These are phyloP conservation scores for Trifolium dubium DNA, from an alignment of 306 rosid species.

Conservation along the genomic window DNA sequence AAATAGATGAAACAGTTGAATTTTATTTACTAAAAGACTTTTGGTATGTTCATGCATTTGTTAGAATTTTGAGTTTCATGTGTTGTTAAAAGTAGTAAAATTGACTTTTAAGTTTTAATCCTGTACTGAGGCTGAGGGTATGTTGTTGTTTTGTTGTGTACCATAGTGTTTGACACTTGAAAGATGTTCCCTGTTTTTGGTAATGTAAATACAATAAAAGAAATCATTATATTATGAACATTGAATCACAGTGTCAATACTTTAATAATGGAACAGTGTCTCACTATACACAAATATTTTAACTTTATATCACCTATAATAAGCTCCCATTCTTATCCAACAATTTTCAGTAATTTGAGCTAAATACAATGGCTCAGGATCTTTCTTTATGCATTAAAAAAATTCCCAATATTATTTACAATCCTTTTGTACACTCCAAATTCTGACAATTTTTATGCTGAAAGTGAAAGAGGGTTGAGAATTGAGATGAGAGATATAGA, in stretches of 20 bases:
- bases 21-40: neutral
- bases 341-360: constrained; percentile 6
- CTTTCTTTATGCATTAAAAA: neutral
- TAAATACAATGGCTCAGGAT: neutral
- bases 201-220: neutral
- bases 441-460: constrained; percentile 22
- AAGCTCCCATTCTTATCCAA: constrained; percentile 17
- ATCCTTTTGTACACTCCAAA: constrained; percentile 34
- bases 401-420: constrained; percentile 25
- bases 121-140: neutral
- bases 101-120: neutral
- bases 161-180: no score
- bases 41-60: neutral
- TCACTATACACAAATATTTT: neutral
- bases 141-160: no score
- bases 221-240: no score
- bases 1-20: constrained; percentile 30
- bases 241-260: no score
- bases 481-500: constrained; percentile 16
- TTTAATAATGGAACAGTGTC: neutral
- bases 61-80: neutral
- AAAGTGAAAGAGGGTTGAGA: constrained; percentile 8
- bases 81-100: neutral
- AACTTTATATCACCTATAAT: constrained; percentile 2
- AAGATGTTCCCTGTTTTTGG: no score